Evolutionary conservation across 768 basidiomycete species (phyloP).

Genomic region (Tylopilus intermedius): DNA sequence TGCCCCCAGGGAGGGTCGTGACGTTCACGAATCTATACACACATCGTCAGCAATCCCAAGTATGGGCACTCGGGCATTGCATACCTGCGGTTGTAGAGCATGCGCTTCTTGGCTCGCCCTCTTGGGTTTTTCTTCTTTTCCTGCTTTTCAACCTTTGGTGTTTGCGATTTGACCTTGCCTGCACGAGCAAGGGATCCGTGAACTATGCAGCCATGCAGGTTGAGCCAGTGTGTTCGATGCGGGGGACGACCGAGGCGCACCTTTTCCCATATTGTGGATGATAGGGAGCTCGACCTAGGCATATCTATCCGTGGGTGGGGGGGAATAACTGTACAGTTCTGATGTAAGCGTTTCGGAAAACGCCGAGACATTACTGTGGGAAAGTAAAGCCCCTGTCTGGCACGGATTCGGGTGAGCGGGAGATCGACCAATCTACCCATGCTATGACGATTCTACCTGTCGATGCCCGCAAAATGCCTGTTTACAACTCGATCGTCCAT

Average conservation of each 20-base stretch:
- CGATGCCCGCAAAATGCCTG: too few relatives aligned
- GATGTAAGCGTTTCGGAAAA: slow-evolving; percentile 35
- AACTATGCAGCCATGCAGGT: slow-evolving; percentile 44
- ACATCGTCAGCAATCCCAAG: neutral
- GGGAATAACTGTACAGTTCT: slow-evolving; percentile 40
- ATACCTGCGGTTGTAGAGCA: slow-evolving; percentile 89
- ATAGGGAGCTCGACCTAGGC: slow-evolving; percentile 33
- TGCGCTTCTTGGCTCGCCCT: slow-evolving; percentile 96
- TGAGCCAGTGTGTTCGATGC: neutral
- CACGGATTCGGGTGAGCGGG: too few relatives aligned
- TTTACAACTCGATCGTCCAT: too few relatives aligned
- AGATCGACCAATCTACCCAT: too few relatives aligned
- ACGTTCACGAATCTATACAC: slow-evolving; percentile 82
- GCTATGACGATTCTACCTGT: too few relatives aligned
- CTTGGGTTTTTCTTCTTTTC: slow-evolving; percentile 99
- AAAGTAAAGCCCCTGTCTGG: too few relatives aligned
- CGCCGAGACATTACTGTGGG: slow-evolving; percentile 4
- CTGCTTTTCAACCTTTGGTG: slow-evolving; percentile 96
- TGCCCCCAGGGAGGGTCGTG: slow-evolving; percentile 84
- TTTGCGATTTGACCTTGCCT: slow-evolving; percentile 98
- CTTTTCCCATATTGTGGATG: slow-evolving; percentile 74
- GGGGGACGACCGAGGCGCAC: slow-evolving; percentile 30
- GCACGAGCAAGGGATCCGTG: slow-evolving; percentile 99
- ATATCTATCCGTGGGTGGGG: slow-evolving; percentile 21
- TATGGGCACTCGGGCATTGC: slow-evolving; percentile 21